These are phyloP conservation scores for Tillandsia leiboldiana DNA, from an alignment of 176 grass and related monocot genomes.

Conservation along the genomic window DNA sequence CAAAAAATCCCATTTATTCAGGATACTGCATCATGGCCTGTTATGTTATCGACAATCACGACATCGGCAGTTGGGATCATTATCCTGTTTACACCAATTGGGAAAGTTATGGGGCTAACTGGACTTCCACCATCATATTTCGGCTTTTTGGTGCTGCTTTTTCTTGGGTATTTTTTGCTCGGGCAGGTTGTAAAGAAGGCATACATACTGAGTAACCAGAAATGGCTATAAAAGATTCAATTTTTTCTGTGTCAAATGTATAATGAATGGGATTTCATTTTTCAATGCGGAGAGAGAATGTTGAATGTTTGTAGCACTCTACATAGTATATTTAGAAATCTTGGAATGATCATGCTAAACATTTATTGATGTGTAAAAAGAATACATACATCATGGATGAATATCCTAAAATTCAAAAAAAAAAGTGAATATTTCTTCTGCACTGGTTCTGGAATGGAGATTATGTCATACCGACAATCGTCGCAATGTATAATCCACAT, in stretches of 20 bases:
- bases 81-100: constrained; percentile 21
- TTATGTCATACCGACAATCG: neutral
- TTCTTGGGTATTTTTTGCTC: constrained; percentile 30
- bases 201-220: constrained; percentile 24
- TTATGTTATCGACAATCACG: constrained; percentile 26
- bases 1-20: constrained; percentile 31
- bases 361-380: neutral
- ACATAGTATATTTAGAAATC: neutral
- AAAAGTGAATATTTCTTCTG: neutral
- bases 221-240: constrained; percentile 21
- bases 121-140: constrained; percentile 32
- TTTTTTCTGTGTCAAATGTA: neutral
- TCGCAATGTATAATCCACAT: neutral
- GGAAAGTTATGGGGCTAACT: constrained; percentile 28
- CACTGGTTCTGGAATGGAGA: neutral
- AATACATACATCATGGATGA: neutral
- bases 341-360: neutral
- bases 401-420: neutral
- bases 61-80: constrained; percentile 19
- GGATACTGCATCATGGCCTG: constrained; percentile 36
- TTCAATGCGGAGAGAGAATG: neutral
- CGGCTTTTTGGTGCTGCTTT: constrained; percentile 23
- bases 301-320: neutral
- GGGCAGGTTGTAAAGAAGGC: constrained; percentile 34
- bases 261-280: neutral